Conservation (phyloP, 306 rosid genomes). For the Fagus sylvatica region DNA sequence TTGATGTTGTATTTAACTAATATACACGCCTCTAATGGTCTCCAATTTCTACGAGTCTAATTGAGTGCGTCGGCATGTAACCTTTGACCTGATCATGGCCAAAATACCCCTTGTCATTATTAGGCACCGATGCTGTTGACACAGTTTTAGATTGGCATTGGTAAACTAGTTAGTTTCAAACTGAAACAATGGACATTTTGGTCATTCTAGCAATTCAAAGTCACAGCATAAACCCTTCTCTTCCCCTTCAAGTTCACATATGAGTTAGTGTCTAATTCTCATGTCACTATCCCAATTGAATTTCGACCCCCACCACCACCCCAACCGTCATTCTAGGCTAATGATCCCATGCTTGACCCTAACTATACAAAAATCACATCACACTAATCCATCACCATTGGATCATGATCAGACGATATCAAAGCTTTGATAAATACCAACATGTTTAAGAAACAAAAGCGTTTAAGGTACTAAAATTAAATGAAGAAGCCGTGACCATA, state of each 20-base stretch:
- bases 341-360: constrained; percentile 35
- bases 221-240: neutral
- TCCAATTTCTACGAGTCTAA: constrained; percentile 15
- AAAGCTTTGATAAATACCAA: constrained; percentile 18
- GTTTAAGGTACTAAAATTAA: constrained; percentile 22
- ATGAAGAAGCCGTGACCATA: constrained; percentile 21
- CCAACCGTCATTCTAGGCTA: constrained; percentile 54
- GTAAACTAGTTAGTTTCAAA: neutral
- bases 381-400: constrained; percentile 20
- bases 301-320: constrained; percentile 41
- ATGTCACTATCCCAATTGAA: constrained; percentile 42
- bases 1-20: neutral
- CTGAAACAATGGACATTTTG: constrained; percentile 4
- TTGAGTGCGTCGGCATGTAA: constrained; percentile 52
- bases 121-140: neutral
- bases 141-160: neutral
- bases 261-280: constrained; percentile 13
- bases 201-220: constrained; percentile 7
- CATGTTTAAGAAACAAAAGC: constrained; percentile 13
- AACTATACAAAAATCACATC: neutral
- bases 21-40: constrained; percentile 12
- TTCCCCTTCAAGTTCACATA: constrained; percentile 26
- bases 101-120: constrained; percentile 29
- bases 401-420: constrained; percentile 40
- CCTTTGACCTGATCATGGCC: constrained; percentile 49